Evolutionary conservation across 148 eudicot species (phyloP), one percentile per base, ranked within the genome.

Genomic region (Cornus kousa): DNA sequence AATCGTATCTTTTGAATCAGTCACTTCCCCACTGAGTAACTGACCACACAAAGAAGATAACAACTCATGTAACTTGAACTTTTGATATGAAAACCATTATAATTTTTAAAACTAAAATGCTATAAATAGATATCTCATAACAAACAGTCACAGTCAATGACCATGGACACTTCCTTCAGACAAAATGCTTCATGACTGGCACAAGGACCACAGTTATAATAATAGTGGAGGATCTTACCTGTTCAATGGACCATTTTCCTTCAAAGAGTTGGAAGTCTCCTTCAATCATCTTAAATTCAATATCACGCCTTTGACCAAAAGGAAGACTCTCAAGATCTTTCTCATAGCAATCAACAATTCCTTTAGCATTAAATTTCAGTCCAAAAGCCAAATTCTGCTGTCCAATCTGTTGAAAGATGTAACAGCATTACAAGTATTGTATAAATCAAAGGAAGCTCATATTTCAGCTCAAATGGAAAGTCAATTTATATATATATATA

Each of bases 201-300:
- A 50, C 14, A 66, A 32, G 40, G 5, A 53, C 32, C 67, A 28
- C 5, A 74, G 39, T 20, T 48, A 28, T 16, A 48, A 48, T 23
- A 11, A 33, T 50, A 17, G 66, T 72, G 16, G 55, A 28, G 43
- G 9, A 72, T 60, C 75, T 46, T 57, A 90, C 96, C 93, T 92
- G 89, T 78, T 90, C 90, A 68, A 92, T 82, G 65, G 96, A 90
- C 96, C 96, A 92, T 75, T 77, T 87, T 77, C 96, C 96, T 78
- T 92, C 86, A 84, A 92, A 92, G 68, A 87, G 75, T 71, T 85
- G 82, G 74, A 92, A 92, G 81, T 92, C 96, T 35, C 96, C 96
- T 85, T 92, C 92, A 79, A 92, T 86, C 96, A 92, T 92, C 83
- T 84, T 88, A 87, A 92, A 92, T 28, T 88, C 92, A 65, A 92